Conservation (phyloP, 352 stramenopile genomes). For the Pythium plurisporium region DNA sequence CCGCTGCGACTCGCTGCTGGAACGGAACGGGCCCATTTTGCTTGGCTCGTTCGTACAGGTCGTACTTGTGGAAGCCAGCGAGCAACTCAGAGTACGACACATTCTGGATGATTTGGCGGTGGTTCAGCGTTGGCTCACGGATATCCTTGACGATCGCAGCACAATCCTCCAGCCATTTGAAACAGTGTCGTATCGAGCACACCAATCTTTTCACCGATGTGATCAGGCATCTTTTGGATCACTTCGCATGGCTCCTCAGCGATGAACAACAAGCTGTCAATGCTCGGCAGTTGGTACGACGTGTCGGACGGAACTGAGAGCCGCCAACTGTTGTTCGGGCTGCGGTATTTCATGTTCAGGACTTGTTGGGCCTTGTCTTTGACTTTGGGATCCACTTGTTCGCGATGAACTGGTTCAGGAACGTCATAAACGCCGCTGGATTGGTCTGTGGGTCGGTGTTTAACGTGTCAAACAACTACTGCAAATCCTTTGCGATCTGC, state of each 20-base stretch:
- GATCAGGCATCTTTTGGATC: constrained; percentile 65
- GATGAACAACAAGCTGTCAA: constrained; percentile 74
- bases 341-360: constrained; percentile 50
- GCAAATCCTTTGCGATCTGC: constrained; percentile 51
- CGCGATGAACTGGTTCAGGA: constrained; percentile 61
- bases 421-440: constrained; percentile 37
- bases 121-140: constrained; percentile 68
- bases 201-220: constrained; percentile 49
- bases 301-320: constrained; percentile 65
- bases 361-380: constrained; percentile 67
- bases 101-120: constrained; percentile 54
- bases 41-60: constrained; percentile 59
- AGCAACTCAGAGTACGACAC: constrained; percentile 56
- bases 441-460: constrained; percentile 6
- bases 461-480: constrained; percentile 34
- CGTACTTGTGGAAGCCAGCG: constrained; percentile 59
- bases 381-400: constrained; percentile 76
- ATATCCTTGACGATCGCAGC: constrained; percentile 69
- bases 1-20: constrained; percentile 35
- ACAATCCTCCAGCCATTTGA: constrained; percentile 74
- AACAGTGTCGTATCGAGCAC: constrained; percentile 61
- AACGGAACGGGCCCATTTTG: constrained; percentile 48
- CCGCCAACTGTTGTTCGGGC: constrained; percentile 34
- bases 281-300: constrained; percentile 67
- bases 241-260: constrained; percentile 60